These are phyloP conservation scores for Elongisporangium prolatum DNA, from an alignment of 352 stramenopile species.

Conservation along the genomic window DNA sequence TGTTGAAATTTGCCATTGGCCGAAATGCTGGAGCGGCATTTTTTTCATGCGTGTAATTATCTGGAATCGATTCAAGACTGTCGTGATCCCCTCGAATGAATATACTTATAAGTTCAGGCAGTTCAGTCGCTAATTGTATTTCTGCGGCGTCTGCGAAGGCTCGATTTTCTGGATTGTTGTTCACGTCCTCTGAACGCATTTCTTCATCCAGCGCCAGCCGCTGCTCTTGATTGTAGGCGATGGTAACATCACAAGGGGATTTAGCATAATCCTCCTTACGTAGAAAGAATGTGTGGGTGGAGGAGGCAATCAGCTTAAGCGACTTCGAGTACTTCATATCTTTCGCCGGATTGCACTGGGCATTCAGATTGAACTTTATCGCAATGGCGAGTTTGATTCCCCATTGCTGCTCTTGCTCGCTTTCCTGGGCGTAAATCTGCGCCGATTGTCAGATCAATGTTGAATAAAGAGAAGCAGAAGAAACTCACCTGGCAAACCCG, in stretches of 20 bases:
- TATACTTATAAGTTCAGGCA: neutral
- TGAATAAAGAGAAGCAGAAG: neutral
- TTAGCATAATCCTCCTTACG: slow-evolving; percentile 25
- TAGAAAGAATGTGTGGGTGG: slow-evolving; percentile 21
- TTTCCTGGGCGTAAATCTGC: slow-evolving; percentile 23
- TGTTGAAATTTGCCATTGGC: slow-evolving; percentile 11
- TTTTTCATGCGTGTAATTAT: neutral
- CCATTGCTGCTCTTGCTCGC: slow-evolving; percentile 23
- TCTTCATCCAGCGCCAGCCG: neutral
- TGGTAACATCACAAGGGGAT: neutral
- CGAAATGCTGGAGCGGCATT: neutral
- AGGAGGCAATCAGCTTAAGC: slow-evolving; percentile 4
- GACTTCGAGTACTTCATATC: neutral
- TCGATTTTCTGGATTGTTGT: neutral
- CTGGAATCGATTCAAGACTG: neutral
- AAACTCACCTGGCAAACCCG: slow-evolving; percentile 21
- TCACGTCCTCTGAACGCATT: neutral
- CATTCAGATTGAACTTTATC: slow-evolving; percentile 3
- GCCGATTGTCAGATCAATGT: neutral
- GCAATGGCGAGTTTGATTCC: slow-evolving; percentile 19
- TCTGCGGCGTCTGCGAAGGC: neutral
- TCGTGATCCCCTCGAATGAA: neutral
- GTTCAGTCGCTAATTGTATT: neutral
- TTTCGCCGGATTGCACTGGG: neutral
- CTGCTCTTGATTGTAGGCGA: neutral